Conservation (phyloP, 108 stramenopile species). For the Chaetoceros tenuissimus region DNA sequence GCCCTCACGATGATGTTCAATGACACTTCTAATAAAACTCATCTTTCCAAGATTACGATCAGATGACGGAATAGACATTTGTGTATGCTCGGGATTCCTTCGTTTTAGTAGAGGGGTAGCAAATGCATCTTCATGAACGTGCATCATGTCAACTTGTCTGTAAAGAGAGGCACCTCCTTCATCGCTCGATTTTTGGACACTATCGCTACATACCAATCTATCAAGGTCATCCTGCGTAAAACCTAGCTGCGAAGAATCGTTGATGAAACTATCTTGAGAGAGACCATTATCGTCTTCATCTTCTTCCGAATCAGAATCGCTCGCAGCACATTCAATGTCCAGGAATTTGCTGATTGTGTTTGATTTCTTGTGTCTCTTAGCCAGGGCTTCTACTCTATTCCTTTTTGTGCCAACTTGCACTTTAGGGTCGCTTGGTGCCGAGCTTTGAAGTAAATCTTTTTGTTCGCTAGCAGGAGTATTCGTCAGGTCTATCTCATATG, state of each 20-base stretch:
- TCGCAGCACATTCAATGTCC: conserved; percentile 56
- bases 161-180: conserved; percentile 26
- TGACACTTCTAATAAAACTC: conserved; percentile 77
- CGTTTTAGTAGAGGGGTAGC: conserved; percentile 67
- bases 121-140: conserved; percentile 42
- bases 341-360: conserved; percentile 27
- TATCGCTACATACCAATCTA: conserved; percentile 20
- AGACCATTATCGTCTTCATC: conserved; percentile 56
- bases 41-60: conserved; percentile 69
- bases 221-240: conserved; percentile 75
- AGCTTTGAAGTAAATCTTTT: too few species aligned
- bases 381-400: conserved; percentile 10
- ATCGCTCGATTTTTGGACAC: conserved; percentile 14
- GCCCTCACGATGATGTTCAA: conserved; percentile 73
- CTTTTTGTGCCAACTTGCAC: conserved; percentile 6
- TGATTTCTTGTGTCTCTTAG: conserved; percentile 17
- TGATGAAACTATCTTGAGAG: conserved; percentile 65
- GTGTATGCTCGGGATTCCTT: conserved; percentile 30
- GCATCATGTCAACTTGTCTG: conserved; percentile 46
- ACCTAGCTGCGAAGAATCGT: conserved; percentile 71
- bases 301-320: conserved; percentile 42
- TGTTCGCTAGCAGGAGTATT: too few species aligned
- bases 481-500: too few species aligned
- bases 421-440: conserved; percentile 7
- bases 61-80: conserved; percentile 37